Evolutionary conservation across 305 asterid genomes (phyloP), one percentile per base, ranked within the genome.

Genomic region (Fraxinus velutina): DNA sequence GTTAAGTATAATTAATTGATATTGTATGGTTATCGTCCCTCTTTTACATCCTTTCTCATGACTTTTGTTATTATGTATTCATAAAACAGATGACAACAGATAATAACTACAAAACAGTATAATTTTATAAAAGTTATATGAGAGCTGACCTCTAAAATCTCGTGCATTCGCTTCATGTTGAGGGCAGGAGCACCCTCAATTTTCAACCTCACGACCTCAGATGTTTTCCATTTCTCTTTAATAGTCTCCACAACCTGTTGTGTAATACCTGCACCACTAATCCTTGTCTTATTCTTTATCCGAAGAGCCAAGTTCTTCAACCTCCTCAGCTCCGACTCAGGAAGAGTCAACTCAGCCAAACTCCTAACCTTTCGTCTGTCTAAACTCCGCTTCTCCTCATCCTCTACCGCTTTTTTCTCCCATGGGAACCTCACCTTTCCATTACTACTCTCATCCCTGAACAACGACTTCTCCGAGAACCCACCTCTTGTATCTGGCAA

Each of bases 141-240:
- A 75, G 66, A 78, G 37, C 75, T 79, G 83, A 96, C 99, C 97
- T 96, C 98, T 78, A 96, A 85, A 79, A 91, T 93, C 77, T 90
- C 98, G 79, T 96, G 98, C 89, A 92, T 84, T 12, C 97, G 88
- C 85, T 77, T 96, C 99, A 96, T 96, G 87, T 96, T 96, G 79
- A 96, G 98, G 1, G 99, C 98, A 19, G 92, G 94, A 79, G 94
- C 81, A 77, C 98, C 98, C 83, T 96, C 98, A 73, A 94, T 83
- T 91, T 94, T 96, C 92, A 96, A 81, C 86, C 96, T 88, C 52
- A 88, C 95, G 71, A 96, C 94, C 90, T 94, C 98, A 5, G 94
- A 89, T 9, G 92, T 29, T 78, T 85, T 94, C 99, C 99, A 96
- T 81, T 88, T 93, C 74, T 96, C 97, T 12, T 17, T 92, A 87